Evolutionary conservation across 2,329 filamentous ascomycete species (phyloP).

Genomic region (Leptographium lundbergii): DNA sequence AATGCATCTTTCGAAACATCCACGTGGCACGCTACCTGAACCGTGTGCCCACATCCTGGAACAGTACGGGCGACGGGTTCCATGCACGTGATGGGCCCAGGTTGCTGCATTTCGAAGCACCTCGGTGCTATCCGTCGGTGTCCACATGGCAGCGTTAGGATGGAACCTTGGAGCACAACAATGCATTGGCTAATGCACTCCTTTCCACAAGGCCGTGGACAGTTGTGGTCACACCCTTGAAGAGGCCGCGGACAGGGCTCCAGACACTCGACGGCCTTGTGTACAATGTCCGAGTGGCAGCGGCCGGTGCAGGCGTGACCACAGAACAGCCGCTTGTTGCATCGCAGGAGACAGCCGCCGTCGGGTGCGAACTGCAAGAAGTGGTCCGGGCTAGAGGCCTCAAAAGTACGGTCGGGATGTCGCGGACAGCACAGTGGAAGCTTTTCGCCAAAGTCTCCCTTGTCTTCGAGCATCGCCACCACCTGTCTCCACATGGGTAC

Average conservation of each 20-base stretch:
- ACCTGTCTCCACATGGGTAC: conserved; percentile 54
- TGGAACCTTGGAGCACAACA: conserved; percentile 17
- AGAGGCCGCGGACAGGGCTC: conserved; percentile 29
- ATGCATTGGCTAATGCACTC: conserved; percentile 25
- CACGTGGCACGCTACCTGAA: conserved; percentile 34
- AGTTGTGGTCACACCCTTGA: conserved; percentile 30
- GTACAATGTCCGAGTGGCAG: conserved; percentile 35
- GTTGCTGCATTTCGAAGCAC: conserved; percentile 32
- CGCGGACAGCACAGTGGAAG: conserved; percentile 48
- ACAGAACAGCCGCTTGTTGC: conserved; percentile 33
- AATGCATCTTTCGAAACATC: conserved; percentile 30
- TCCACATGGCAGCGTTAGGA: conserved; percentile 30
- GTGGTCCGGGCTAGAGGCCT: conserved; percentile 40
- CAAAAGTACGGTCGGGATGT: conserved; percentile 39
- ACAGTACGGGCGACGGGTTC: conserved; percentile 32
- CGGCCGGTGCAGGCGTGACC: conserved; percentile 32
- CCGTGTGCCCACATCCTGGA: conserved; percentile 40
- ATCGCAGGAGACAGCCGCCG: conserved; percentile 44
- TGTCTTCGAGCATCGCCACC: conserved; percentile 32
- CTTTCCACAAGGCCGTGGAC: conserved; percentile 29
- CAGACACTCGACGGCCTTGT: conserved; percentile 31
- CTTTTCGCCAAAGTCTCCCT: conserved; percentile 32
- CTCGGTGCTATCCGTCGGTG: conserved; percentile 20
- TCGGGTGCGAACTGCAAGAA: conserved; percentile 46
- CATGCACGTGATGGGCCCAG: conserved; percentile 33